Evolutionary conservation across 352 stramenopile species (phyloP).

Genomic region (Pythium diclinum): DNA sequence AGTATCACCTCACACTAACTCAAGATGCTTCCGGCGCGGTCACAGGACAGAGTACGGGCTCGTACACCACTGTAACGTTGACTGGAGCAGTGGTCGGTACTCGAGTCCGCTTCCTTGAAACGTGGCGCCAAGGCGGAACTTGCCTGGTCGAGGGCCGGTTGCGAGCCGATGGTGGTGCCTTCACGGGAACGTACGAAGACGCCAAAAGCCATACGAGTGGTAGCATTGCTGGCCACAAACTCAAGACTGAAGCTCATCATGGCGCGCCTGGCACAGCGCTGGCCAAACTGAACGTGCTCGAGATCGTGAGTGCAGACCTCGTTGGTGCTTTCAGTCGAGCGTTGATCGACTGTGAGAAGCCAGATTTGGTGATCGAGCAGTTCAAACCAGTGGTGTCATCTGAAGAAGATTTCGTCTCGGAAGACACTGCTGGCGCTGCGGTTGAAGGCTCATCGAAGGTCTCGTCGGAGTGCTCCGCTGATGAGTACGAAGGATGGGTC

Average conservation of each 20-base stretch:
- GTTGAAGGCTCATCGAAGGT: slow-evolving; percentile 41
- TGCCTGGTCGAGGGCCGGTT: slow-evolving; percentile 80
- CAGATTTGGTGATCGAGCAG: slow-evolving; percentile 62
- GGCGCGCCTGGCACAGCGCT: not conserved
- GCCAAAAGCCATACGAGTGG: slow-evolving; percentile 85
- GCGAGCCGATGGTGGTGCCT: slow-evolving; percentile 64
- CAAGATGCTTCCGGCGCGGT: slow-evolving; percentile 66
- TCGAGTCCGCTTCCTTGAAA: slow-evolving; percentile 84
- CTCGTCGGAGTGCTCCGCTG: slow-evolving; percentile 55
- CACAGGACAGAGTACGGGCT: slow-evolving; percentile 69
- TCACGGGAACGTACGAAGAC: slow-evolving; percentile 82
- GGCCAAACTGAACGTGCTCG: slow-evolving; percentile 54
- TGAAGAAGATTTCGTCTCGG: slow-evolving; percentile 41
- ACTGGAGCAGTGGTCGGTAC: slow-evolving; percentile 71
- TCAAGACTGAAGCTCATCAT: not conserved
- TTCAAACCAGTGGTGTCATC: slow-evolving; percentile 17
- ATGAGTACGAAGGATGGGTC: slow-evolving; percentile 85
- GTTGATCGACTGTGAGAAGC: slow-evolving; percentile 53
- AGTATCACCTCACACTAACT: slow-evolving; percentile 77
- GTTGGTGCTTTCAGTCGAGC: slow-evolving; percentile 67
- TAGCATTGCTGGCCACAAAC: slow-evolving; percentile 72
- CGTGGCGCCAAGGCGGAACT: slow-evolving; percentile 84
- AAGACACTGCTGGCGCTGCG: slow-evolving; percentile 23
- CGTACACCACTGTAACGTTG: slow-evolving; percentile 80
- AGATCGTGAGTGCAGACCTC: slow-evolving; percentile 77